phyloP scores from a whole-genome alignment of 1,139 yeast species.

The Kodamaea ohmeri region DNA sequence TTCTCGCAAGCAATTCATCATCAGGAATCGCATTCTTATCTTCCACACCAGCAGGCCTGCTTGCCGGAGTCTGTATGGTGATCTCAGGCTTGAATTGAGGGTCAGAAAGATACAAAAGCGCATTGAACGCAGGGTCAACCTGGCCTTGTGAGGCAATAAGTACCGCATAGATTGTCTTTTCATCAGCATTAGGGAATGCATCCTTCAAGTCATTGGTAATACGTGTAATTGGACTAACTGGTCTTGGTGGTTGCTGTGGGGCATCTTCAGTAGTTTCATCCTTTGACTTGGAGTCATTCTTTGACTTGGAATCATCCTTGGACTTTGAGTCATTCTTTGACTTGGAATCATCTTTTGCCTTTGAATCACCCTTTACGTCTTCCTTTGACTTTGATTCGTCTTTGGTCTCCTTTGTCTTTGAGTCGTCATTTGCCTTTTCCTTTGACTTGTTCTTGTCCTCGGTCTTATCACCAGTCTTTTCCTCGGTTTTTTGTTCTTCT shows the following conservation, averaged over 20 bases:
- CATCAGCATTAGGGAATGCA: constrained; percentile 80
- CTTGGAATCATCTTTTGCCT: constrained; percentile 6
- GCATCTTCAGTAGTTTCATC: constrained; percentile 23
- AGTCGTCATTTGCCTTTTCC: constrained; percentile 7
- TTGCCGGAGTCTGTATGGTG: constrained; percentile 30
- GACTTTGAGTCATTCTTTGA: too few species aligned
- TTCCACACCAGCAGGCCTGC: constrained; percentile 16
- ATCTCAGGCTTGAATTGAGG: constrained; percentile 68
- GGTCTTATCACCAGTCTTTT: not conserved
- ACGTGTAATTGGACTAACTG: constrained; percentile 54
- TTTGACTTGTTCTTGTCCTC: not conserved
- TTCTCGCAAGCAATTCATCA: constrained; percentile 83
- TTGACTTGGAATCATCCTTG: too few species aligned
- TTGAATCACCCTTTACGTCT: constrained; percentile 9
- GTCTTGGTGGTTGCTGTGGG: constrained; percentile 76
- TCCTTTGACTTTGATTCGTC: not conserved
- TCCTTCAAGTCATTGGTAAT: constrained; percentile 60
- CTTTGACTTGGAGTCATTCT: not conserved
- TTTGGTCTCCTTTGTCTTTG: not conserved
- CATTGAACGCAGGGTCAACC: constrained; percentile 84
- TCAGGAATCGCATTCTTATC: constrained; percentile 42
- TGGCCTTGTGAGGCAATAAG: constrained; percentile 82
- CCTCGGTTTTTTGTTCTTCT: not conserved
- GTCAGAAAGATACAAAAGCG: constrained; percentile 76
- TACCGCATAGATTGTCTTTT: constrained; percentile 68